phyloP scores from a whole-genome alignment of 1,284 basidiomycete species.

The Ceratobasidium papillatum region DNA sequence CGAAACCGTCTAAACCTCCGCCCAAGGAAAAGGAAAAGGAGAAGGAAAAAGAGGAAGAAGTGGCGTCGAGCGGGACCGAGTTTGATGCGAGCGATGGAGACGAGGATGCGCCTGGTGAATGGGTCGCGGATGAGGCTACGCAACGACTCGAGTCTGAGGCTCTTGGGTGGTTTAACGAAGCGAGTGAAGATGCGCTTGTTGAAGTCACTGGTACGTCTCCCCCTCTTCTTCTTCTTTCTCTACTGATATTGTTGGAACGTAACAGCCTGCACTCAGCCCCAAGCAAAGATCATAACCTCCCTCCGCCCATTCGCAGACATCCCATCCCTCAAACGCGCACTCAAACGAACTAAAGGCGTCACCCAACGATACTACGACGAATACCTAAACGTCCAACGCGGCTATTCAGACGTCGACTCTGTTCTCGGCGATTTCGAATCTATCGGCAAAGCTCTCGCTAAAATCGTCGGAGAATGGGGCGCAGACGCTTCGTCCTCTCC shows the following conservation, averaged over 20 bases:
- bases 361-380: conserved; percentile 91
- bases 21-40: background rate
- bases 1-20: background rate
- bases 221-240: background rate
- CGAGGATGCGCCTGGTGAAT: conserved; percentile 14
- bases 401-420: conserved; percentile 90
- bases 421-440: conserved; percentile 89
- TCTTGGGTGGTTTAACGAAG: conserved; percentile 87
- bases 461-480: conserved; percentile 84
- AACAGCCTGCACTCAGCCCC: conserved; percentile 83
- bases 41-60: conserved; percentile 5
- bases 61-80: conserved; percentile 21
- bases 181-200: conserved; percentile 76
- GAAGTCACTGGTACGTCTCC: conserved; percentile 82
- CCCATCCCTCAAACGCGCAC: conserved; percentile 81
- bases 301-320: conserved; percentile 83
- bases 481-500: conserved; percentile 51
- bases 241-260: conserved; percentile 44
- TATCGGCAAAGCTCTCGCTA: conserved; percentile 70
- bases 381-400: conserved; percentile 86
- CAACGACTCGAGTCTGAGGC: conserved; percentile 59
- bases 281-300: conserved; percentile 82
- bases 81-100: conserved; percentile 27
- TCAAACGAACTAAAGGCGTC: conserved; percentile 85
- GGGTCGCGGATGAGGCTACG: conserved; percentile 47